Evolutionary conservation across 2,329 filamentous ascomycete genomes (phyloP), one percentile per base, ranked within the genome.

Genomic region (Proliferodiscus dingleyae): DNA sequence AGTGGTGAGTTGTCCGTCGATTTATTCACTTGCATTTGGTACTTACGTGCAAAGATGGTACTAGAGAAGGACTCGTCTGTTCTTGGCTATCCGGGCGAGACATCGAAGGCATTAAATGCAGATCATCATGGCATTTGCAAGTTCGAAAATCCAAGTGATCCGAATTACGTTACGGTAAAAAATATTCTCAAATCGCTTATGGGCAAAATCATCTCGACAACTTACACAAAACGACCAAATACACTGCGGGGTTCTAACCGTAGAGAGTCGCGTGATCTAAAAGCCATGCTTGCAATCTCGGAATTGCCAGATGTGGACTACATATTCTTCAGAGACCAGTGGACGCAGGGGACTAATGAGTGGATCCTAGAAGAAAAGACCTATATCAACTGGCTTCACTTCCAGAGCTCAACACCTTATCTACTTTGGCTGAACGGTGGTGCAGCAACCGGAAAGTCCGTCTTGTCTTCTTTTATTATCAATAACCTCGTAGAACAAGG

Each of bases 111-210:
- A 0, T 47, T 65, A 1, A 47, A 51, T 5, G 63, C 63, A 3
- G 52, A 66, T 45, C 64, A 66, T 38, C 62, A 61, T 23, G 49
- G 50, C 8, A 53, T 65, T 5, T 62, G 57, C 47, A 65, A 65
- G 42, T 66, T 57, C 39, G 33, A 42, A 5, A 30, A 37, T 3
- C 34, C 47, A 13, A 45, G 45, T 6, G 50, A 57, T 26, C 32
- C 50, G 11, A 55, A 55, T 43, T 57, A 55, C 34, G 28, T 18
- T 4, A 49, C 36, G 5, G 6, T 57, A 6, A 30, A 50, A 16
- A 53, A 55, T 43, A 28, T 33, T 15, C n/a, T 33, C 9, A 3
- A 15, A 33, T 33, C 30, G 2, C n/a, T 33, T n/a, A 11, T 33
- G 30, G 9, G n/a, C 6, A 24, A 33, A 16, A 19, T 50, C n/a